Evolutionary conservation across 75 land plant species (phyloP).

Genomic region (Pinus albicaulis): DNA sequence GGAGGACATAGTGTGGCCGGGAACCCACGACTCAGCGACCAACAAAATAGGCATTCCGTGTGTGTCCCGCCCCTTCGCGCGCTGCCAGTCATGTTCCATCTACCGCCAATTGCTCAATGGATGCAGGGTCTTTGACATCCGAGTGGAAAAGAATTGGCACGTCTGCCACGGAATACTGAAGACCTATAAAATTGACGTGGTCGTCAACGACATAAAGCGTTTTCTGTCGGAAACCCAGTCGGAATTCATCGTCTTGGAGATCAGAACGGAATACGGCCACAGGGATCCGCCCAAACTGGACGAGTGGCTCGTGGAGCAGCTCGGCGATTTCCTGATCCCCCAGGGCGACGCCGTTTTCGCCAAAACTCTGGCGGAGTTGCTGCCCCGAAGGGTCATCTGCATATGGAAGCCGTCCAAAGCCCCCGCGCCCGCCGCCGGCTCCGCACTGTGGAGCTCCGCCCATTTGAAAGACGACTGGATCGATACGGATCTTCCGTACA

Average conservation of each 20-base stretch:
- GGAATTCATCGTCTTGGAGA: slow-evolving; percentile 78
- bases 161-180: slow-evolving; percentile 83
- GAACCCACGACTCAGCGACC: slow-evolving; percentile 96
- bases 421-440: slow-evolving; percentile 57
- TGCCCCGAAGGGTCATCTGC: slow-evolving; percentile 76
- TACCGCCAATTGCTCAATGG: slow-evolving; percentile 71
- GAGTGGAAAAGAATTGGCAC: slow-evolving; percentile 55
- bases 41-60: slow-evolving; percentile 71
- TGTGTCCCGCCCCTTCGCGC: slow-evolving; percentile 81
- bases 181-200: slow-evolving; percentile 75
- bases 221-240: slow-evolving; percentile 69
- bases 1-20: slow-evolving; percentile 82
- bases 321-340: slow-evolving; percentile 58
- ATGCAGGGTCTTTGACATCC: slow-evolving; percentile 66
- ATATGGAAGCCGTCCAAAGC: slow-evolving; percentile 80
- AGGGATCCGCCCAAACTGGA: slow-evolving; percentile 77
- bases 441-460: slow-evolving; percentile 56
- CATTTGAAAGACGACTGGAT: slow-evolving; percentile 83
- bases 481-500: slow-evolving; percentile 83
- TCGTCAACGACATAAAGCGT: slow-evolving; percentile 60
- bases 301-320: slow-evolving; percentile 61
- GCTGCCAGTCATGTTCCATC: slow-evolving; percentile 79
- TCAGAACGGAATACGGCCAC: slow-evolving; percentile 85
- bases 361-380: slow-evolving; percentile 50
- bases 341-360: slow-evolving; percentile 66